A percentile compares a stretch with the other conserved stretches of the same genome.
Conservation (phyloP, 176 grass and related monocot genomes). For the Musa acuminata region DNA sequence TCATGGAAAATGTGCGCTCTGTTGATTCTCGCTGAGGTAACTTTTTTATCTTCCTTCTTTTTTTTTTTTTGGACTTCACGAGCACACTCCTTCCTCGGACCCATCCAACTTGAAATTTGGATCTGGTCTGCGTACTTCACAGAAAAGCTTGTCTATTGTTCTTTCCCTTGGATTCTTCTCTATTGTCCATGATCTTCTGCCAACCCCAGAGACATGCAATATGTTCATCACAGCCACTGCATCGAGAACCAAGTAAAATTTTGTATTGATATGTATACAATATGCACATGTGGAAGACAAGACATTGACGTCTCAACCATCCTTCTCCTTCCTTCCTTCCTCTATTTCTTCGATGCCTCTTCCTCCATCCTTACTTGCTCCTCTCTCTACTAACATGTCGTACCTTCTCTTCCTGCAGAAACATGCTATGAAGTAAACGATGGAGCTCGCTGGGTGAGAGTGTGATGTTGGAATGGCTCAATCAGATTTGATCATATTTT, state of each 20-base stretch:
- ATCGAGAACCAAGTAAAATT: not conserved
- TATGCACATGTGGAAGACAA: not conserved
- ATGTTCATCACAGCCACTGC: not conserved
- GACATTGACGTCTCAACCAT: constrained; percentile 5
- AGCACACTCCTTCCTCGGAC: not conserved
- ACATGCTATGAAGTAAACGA: not conserved
- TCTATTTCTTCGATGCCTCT: not conserved
- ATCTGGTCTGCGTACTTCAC: not conserved
- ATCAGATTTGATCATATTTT: not conserved
- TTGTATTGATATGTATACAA: not conserved
- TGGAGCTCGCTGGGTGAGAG: not conserved
- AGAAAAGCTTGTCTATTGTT: not conserved
- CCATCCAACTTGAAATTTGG: not conserved
- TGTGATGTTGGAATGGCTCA: constrained; percentile 12
- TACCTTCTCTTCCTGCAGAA: not conserved
- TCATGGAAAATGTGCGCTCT: too few relatives aligned
- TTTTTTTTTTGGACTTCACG: too few relatives aligned
- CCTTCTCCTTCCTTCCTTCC: not conserved
- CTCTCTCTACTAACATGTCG: not conserved
- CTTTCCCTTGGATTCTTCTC: too few relatives aligned
- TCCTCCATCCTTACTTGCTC: not conserved
- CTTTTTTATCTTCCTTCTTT: too few relatives aligned
- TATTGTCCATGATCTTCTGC: too few relatives aligned
- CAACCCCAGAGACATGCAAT: not conserved
- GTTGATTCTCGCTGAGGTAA: too few relatives aligned